Base-by-base conservation (phyloP, 108 stramenopile species). In the Thalassiosira profunda region DNA sequence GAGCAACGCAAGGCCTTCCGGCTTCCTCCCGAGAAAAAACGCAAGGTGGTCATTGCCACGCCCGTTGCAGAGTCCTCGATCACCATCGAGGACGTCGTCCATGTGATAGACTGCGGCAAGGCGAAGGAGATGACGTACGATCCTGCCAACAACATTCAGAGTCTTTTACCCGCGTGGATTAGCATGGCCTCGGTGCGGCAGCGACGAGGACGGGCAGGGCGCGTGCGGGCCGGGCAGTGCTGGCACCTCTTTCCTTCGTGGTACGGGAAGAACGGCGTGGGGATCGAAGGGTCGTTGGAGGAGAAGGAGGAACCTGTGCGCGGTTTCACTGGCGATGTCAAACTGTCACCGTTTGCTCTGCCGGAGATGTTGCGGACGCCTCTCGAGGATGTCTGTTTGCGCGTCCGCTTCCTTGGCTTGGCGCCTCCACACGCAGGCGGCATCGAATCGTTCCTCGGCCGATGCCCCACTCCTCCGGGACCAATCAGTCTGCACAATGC, bases 191-290 rank as follows among this genome's bases (percentile, higher is more conserved):
- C 88, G 3, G 89, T 92, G 2, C 86, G 80, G 45, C 98, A 98
- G 77, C 82, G 98, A 18, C 70, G 88, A 41, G 98, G 98, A 18
- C 88, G 98, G 36, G 98, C 98, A 8, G 98, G 97, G 0, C 86
- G 97, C n/a, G 96, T 97, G 49, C 76, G 88, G 20, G 86, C 91
- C 12, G 97, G 97, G 23, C 64, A 64, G 11, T 85, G 85, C 11
- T 97, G 85, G 81, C 91, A 94, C 49, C 48, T 97, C 14, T 89
- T 73, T 56, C 86, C 87, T 25, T 40, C 72, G n/a, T n/a, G n/a
- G n/a, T n/a, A n/a, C n/a, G n/a, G n/a, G n/a, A n/a, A n/a, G n/a
- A n/a, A n/a, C n/a, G n/a, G n/a, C n/a, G n/a, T n/a, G n/a, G n/a
- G n/a, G n/a, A n/a, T n/a, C n/a, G n/a, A n/a, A n/a, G n/a, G n/a